Base-by-base conservation (phyloP, 164 flowering plant species). In the Dillenia turbinata region DNA sequence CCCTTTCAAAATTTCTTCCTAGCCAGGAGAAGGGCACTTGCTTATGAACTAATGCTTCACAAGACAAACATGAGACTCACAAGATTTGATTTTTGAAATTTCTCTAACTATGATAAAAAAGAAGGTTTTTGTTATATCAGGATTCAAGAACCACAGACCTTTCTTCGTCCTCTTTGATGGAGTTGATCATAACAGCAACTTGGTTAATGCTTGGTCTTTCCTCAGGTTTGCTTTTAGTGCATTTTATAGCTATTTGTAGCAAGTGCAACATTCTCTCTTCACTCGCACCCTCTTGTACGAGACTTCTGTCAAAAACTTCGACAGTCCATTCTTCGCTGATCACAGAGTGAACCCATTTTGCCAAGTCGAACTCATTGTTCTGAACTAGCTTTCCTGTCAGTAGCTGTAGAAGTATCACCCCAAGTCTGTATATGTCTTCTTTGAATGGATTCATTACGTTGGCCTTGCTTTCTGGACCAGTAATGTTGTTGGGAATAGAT, bases 301-400 rank as follows among this genome's bases (percentile, higher is more conserved):
- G 61, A 5, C 58, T 53, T 69, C 54, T 77, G 54, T 85, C 90
- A 15, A 87, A 85, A 8, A 87, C 88, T 57, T 87, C 89, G 8
- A 66, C 85, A 0, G 90, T 85, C 94, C 94, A 87, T 69, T 87
- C 88, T 60, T 83, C 87, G 51, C 73, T 67, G 15, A 83, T 78
- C 49, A 82, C 87, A 1, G 87, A 74, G 17, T 79, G 66, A 60
- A 88, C 86, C 94, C 90, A 85, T 33, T 46, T 69, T 19, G 80
- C 89, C 66, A 85, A 63, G 48, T 85, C 80, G 0, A 66, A 55
- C 56, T 87, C 90, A 52, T 77, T 79, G 56, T 67, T 76, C 49
- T 78, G 73, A 4, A 78, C 84, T 40, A 76, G 54, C 66, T 79
- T 85, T 16, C 96, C 92, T 8, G 92, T 88, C 12, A 86, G 69